Percentiles rank a stretch among this genome's conserved stretches.
Evolutionary conservation across 2,329 filamentous ascomycete genomes (phyloP).

Genomic region (Penicillium sclerotiorum): DNA sequence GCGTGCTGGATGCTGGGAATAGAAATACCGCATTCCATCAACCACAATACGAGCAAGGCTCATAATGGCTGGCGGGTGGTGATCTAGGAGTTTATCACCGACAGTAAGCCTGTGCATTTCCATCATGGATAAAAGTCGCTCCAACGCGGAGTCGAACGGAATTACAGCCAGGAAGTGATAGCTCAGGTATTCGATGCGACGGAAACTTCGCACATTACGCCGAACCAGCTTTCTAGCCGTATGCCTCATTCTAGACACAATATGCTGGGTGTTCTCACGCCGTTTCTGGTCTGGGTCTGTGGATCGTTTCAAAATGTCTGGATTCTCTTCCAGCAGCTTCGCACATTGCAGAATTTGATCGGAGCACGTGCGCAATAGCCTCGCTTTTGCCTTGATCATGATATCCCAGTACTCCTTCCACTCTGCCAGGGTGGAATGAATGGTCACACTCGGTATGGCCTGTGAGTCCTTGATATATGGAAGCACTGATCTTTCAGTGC

Average conservation of each 20-base stretch:
- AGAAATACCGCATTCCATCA: slow-evolving; percentile 8
- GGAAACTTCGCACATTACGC: not conserved
- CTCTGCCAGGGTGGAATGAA: slow-evolving; percentile 14
- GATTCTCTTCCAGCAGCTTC: slow-evolving; percentile 22
- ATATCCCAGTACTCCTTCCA: slow-evolving; percentile 4
- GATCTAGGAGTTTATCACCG: not conserved
- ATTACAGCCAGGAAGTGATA: slow-evolving; percentile 14
- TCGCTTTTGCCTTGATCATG: slow-evolving; percentile 11
- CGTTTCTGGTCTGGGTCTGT: slow-evolving; percentile 16
- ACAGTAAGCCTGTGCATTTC: slow-evolving; percentile 4
- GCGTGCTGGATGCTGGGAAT: too few relatives aligned
- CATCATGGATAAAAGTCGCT: slow-evolving; percentile 11
- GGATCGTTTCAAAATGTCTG: slow-evolving; percentile 24
- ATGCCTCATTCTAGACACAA: slow-evolving; percentile 7
- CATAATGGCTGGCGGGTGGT: slow-evolving; percentile 8
- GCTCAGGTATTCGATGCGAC: slow-evolving; percentile 6
- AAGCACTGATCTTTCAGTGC: not conserved
- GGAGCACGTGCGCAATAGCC: not conserved
- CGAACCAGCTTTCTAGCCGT: not conserved
- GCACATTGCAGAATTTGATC: slow-evolving; percentile 17
- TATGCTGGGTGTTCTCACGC: slow-evolving; percentile 18
- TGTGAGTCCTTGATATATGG: not conserved
- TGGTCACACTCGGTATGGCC: not conserved
- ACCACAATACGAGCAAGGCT: slow-evolving; percentile 1
- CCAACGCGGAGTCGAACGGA: slow-evolving; percentile 17